phyloP scores from a whole-genome alignment of 2,329 filamentous ascomycete species.

The Trichoderma hamatum region DNA sequence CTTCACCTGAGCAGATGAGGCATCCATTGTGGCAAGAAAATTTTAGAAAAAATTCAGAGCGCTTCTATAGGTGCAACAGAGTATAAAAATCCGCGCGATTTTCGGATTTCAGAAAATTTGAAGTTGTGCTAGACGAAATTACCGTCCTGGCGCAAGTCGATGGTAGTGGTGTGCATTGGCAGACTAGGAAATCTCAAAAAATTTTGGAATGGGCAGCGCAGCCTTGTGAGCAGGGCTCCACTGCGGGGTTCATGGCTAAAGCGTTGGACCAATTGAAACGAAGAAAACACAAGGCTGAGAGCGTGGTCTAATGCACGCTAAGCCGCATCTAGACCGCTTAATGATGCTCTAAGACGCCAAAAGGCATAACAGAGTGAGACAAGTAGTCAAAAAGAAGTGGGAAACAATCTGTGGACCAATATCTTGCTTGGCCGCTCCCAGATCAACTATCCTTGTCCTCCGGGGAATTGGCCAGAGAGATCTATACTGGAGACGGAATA shows the following conservation, averaged over 20 bases:
- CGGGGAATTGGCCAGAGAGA: background rate
- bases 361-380: background rate
- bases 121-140: background rate
- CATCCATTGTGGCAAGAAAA: conserved; percentile 36
- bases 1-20: conserved; percentile 59
- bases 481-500: conserved; percentile 10
- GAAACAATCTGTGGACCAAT: conserved; percentile 3
- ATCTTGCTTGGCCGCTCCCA: background rate
- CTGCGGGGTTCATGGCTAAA: conserved; percentile 22
- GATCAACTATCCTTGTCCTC: background rate
- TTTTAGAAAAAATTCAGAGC: background rate
- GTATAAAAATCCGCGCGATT: too few species aligned
- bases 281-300: conserved; percentile 11
- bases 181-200: conserved; percentile 15
- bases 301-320: conserved; percentile 1
- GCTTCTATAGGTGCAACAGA: background rate
- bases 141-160: background rate
- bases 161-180: background rate
- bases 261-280: conserved; percentile 5
- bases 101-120: background rate
- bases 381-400: background rate
- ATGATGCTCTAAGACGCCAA: conserved; percentile 7
- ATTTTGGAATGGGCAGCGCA: conserved; percentile 23
- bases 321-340: conserved; percentile 19
- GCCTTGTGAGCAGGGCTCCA: conserved; percentile 25